A percentile compares a stretch with the other conserved stretches of the same genome.
These are phyloP conservation scores for Artemisia annua DNA, from an alignment of 129 eudicot species.

Conservation along the genomic window DNA sequence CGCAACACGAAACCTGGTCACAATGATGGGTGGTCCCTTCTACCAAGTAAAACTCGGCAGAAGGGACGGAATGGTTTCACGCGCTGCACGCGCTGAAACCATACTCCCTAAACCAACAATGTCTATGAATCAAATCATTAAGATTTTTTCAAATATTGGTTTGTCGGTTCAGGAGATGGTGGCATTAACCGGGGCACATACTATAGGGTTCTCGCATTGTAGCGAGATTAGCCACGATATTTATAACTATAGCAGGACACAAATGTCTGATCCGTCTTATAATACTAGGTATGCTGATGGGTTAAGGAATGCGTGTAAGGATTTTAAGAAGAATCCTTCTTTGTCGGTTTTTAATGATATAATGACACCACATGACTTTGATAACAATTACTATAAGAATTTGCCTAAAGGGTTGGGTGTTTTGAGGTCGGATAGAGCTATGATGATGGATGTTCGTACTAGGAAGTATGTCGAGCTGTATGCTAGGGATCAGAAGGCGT, in stretches of 20 bases:
- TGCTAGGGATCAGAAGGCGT: conserved; percentile 42
- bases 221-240: background rate
- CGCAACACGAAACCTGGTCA: conserved; percentile 7
- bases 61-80: background rate
- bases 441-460: conserved; percentile 34
- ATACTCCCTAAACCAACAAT: background rate
- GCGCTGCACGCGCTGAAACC: background rate
- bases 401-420: conserved; percentile 69
- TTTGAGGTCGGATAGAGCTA: conserved; percentile 56
- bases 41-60: background rate
- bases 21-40: conserved; percentile 1
- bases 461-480: conserved; percentile 42
- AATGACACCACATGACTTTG: conserved; percentile 42
- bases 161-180: conserved; percentile 12
- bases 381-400: conserved; percentile 58
- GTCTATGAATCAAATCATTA: background rate
- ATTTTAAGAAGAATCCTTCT: conserved; percentile 4
- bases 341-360: conserved; percentile 11
- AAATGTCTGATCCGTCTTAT: conserved; percentile 7
- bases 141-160: background rate
- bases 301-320: conserved; percentile 1
- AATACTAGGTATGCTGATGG: background rate
- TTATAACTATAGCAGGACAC: background rate
- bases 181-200: conserved; percentile 3
- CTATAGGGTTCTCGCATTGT: conserved; percentile 10